A percentile compares a stretch with the other conserved stretches of the same genome.
Conservation (phyloP, 495 filamentous ascomycete species). For the Aspergillus biplanus region DNA sequence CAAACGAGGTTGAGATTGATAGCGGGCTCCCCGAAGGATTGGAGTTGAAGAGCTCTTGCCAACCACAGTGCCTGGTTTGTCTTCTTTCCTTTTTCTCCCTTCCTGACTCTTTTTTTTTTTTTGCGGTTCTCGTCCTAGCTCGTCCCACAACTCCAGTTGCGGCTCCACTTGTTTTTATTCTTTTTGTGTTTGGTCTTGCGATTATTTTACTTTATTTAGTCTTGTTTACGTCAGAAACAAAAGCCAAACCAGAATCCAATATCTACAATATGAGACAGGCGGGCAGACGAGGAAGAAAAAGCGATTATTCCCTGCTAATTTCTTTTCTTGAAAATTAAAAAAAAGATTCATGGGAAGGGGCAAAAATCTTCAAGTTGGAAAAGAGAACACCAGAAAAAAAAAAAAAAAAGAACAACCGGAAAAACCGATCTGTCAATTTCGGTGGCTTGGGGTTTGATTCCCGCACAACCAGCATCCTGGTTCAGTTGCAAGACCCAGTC, state of each 20-base stretch:
- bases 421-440: conserved; percentile 31
- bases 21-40: background rate
- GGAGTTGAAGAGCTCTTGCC: background rate
- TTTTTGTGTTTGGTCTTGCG: background rate
- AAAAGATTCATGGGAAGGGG: background rate
- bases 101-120: conserved; percentile 1
- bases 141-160: conserved; percentile 18
- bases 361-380: background rate
- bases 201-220: conserved; percentile 12
- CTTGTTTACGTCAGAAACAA: conserved; percentile 8
- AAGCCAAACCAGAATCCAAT: background rate
- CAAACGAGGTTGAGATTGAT: background rate
- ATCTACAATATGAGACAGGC: background rate
- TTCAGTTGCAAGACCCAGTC: conserved; percentile 18
- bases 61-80: conserved; percentile 1
- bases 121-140: conserved; percentile 13
- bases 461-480: conserved; percentile 22
- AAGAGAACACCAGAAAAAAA: conserved; percentile 10
- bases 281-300: background rate
- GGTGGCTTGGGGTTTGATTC: conserved; percentile 24
- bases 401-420: conserved; percentile 15
- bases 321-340: background rate
- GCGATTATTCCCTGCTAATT: background rate
- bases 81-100: conserved; percentile 11
- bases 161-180: conserved; percentile 20